Evolutionary conservation across 257 asterid species (phyloP), one percentile per base, ranked within the genome.

Genomic region (Mentha longifolia): DNA sequence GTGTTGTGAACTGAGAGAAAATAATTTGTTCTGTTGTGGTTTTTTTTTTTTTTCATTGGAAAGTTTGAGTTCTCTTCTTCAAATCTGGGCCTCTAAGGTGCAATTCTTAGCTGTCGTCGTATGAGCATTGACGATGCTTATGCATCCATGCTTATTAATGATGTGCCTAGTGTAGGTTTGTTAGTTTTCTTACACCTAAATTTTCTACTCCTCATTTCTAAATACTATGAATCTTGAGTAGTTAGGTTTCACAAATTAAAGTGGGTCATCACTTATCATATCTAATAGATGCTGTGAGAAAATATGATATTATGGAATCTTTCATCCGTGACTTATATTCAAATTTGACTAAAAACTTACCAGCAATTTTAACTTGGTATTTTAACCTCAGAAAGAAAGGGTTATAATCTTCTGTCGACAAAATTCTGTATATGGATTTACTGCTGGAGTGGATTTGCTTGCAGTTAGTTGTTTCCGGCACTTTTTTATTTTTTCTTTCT

Each of bases 391-490:
- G 46, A 31, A 65, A 62, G 39, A 33, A 46, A 6, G 49, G 54
- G 19, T 42, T 33, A 6, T 45, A 33, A 46, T 59, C 62, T 49
- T 35, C 64, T 14, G 1, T 37, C 9, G 20, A 42, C 65, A 14
- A 19, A 14, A 12, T 4, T 67, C 30, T 16, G 28, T 13, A 4
- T 19, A 19, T 12, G 17, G 16, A 51, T 17, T 11, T 37, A 14
- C 61, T 25, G 35, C 46, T 56, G 41, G 45, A 35, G 50, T 60
- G 57, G 51, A 60, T 30, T 37, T 71, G 16, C 51, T 57, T 47
- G 30, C 17, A 4, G 72, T 67, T 50, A 4, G 72, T 67, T 50
- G 9, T 3, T 63, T 25, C 51, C 22, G 15, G 20, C 50, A 70
- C 47, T 37, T 65, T 65, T 3, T 17, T 13, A 14, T 14, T 42